phyloP scores from a whole-genome alignment of 2,329 filamentous ascomycete genomes.

The Rhinocladiella mackenziei region DNA sequence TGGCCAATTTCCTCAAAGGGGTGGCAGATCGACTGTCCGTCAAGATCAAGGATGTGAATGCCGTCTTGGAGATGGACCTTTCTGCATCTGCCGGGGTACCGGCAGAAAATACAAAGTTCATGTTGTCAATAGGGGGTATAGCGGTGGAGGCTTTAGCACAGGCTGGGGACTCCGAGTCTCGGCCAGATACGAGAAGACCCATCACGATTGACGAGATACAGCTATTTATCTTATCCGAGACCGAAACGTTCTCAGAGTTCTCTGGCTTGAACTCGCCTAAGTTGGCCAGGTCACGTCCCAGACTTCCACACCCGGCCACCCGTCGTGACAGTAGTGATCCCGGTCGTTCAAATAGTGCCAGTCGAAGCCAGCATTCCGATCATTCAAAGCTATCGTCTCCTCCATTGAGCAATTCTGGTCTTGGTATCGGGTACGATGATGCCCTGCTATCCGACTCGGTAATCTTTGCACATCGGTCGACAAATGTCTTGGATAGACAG shows the following conservation, averaged over 20 bases:
- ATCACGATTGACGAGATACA: slow-evolving; percentile 23
- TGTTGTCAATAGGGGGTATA: slow-evolving; percentile 20
- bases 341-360: slow-evolving; percentile 14
- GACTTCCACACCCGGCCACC: slow-evolving; percentile 11
- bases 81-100: slow-evolving; percentile 6
- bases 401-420: slow-evolving; percentile 15
- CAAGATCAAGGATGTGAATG: slow-evolving; percentile 47
- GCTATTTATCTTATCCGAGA: slow-evolving; percentile 23
- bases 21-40: slow-evolving; percentile 56
- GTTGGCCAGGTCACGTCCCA: slow-evolving; percentile 17
- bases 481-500: slow-evolving; percentile 1
- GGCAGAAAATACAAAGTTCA: slow-evolving; percentile 23
- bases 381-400: slow-evolving; percentile 12
- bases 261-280: slow-evolving; percentile 25
- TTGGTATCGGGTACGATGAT: slow-evolving; percentile 17
- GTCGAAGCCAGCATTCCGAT: slow-evolving; percentile 17
- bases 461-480: slow-evolving; percentile 9
- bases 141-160: slow-evolving; percentile 13
- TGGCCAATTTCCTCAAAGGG: slow-evolving; percentile 57
- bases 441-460: slow-evolving; percentile 15
- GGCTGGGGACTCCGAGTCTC: neutral
- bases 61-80: slow-evolving; percentile 19
- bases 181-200: slow-evolving; percentile 13
- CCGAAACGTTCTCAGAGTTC: slow-evolving; percentile 25
- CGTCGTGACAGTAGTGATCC: slow-evolving; percentile 12